phyloP scores from a whole-genome alignment of 1,139 yeast genomes.

The Hansenula lynferdii region DNA sequence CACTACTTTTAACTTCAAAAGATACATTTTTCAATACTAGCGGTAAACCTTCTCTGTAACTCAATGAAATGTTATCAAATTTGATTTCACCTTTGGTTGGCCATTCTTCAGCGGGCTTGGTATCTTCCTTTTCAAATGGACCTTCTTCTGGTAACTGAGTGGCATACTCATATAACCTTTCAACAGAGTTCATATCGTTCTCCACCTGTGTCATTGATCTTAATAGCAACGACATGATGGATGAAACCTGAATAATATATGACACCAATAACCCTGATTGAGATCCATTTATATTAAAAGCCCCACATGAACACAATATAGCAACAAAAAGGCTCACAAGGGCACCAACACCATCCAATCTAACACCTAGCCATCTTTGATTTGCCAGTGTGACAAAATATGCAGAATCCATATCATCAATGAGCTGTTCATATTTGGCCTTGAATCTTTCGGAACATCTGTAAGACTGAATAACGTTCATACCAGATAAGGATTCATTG shows the following conservation, averaged over 20 bases:
- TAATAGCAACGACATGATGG: slow-evolving; percentile 40
- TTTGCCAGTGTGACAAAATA: slow-evolving; percentile 53
- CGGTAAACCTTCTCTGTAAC: slow-evolving; percentile 66
- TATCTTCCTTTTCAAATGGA: slow-evolving; percentile 38
- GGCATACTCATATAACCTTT: slow-evolving; percentile 67
- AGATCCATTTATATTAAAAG: slow-evolving; percentile 34
- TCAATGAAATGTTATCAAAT: slow-evolving; percentile 50
- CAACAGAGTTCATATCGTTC: slow-evolving; percentile 77
- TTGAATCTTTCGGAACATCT: slow-evolving; percentile 40
- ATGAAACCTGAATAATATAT: slow-evolving; percentile 45
- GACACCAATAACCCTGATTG: slow-evolving; percentile 67
- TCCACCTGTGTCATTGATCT: slow-evolving; percentile 59
- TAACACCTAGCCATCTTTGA: slow-evolving; percentile 67
- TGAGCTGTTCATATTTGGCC: slow-evolving; percentile 34
- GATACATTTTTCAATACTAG: slow-evolving; percentile 47
- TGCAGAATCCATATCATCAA: slow-evolving; percentile 60
- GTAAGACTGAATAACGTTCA: slow-evolving; percentile 57
- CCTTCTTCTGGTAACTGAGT: slow-evolving; percentile 59
- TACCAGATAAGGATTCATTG: slow-evolving; percentile 62
- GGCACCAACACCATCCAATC: slow-evolving; percentile 46
- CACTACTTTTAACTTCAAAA: slow-evolving; percentile 42
- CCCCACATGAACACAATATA: slow-evolving; percentile 54
- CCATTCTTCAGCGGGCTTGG: slow-evolving; percentile 49
- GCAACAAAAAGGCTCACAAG: slow-evolving; percentile 38
- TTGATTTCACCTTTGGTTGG: slow-evolving; percentile 47